Percentiles rank a stretch among this genome's conserved stretches.
Evolutionary conservation across 1,139 yeast species (phyloP).

Genomic region (Geotrichum candidum): DNA sequence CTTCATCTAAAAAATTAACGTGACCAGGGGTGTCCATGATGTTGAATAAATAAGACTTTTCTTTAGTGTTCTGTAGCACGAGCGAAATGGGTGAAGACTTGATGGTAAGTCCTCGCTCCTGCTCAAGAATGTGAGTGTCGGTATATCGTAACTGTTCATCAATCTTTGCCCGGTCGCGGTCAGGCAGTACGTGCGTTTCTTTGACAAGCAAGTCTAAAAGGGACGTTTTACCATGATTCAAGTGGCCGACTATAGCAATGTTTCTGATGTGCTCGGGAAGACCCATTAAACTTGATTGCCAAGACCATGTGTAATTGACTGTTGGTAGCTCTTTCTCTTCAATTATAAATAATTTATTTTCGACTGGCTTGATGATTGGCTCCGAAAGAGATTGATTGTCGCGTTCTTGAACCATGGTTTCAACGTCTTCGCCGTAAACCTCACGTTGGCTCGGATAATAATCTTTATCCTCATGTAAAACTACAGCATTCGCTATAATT

Average conservation of each 20-base stretch:
- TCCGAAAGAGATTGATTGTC: constrained; percentile 51
- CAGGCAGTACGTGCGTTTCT: constrained; percentile 50
- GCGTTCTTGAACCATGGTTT: constrained; percentile 52
- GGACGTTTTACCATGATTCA: constrained; percentile 86
- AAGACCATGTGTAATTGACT: constrained; percentile 58
- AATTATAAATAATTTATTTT: constrained; percentile 42
- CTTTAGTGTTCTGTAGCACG: constrained; percentile 50
- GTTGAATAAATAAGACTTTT: constrained; percentile 55
- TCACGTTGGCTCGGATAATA: constrained; percentile 41
- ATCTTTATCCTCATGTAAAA: constrained; percentile 44
- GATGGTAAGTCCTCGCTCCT: constrained; percentile 63
- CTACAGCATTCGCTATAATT: constrained; percentile 27
- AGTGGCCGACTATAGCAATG: constrained; percentile 73
- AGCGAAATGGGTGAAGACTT: constrained; percentile 59
- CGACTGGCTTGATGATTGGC: constrained; percentile 61
- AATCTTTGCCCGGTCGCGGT: constrained; percentile 33
- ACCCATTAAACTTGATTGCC: constrained; percentile 46
- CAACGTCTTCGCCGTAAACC: constrained; percentile 54
- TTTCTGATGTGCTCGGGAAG: constrained; percentile 68
- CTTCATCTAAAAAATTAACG: constrained; percentile 72
- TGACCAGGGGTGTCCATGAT: constrained; percentile 91
- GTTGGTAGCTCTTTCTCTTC: constrained; percentile 53
- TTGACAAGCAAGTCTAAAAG: constrained; percentile 62
- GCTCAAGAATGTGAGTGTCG: constrained; percentile 66
- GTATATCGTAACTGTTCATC: constrained; percentile 52